Conservation (phyloP, 2,329 filamentous ascomycete genomes). For the Nothophoma quercina region DNA sequence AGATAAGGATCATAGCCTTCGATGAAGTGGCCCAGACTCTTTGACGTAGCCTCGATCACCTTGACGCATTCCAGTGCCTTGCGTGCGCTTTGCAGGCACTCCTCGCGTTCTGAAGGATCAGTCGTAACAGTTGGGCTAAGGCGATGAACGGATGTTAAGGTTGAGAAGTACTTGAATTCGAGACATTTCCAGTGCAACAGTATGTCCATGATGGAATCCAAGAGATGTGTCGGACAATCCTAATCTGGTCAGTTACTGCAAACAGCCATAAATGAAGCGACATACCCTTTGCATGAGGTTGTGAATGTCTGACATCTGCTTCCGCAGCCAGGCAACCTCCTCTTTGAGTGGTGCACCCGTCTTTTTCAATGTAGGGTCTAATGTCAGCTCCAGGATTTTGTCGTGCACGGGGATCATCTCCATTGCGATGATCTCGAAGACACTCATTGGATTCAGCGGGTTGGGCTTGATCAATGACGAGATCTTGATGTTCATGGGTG, state of each 20-base stretch:
- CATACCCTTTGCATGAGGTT: slow-evolving; percentile 33
- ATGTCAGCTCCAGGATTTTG: slow-evolving; percentile 36
- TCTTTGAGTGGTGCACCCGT: slow-evolving; percentile 22
- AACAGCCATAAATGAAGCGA: neutral
- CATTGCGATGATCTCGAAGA: slow-evolving; percentile 34
- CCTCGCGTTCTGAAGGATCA: slow-evolving; percentile 37
- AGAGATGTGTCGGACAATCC: slow-evolving; percentile 28
- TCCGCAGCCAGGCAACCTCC: slow-evolving; percentile 31
- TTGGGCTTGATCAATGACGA: slow-evolving; percentile 34
- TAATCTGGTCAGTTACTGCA: slow-evolving; percentile 14
- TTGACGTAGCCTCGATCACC: slow-evolving; percentile 33
- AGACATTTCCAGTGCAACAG: slow-evolving; percentile 43
- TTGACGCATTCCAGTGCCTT: slow-evolving; percentile 40
- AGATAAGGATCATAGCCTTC: slow-evolving; percentile 42
- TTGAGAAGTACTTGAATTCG: slow-evolving; percentile 46
- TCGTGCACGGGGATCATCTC: slow-evolving; percentile 41
- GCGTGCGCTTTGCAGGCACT: slow-evolving; percentile 42
- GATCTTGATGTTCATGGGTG: slow-evolving; percentile 34
- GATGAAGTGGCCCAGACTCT: slow-evolving; percentile 36
- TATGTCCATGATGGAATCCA: slow-evolving; percentile 30
- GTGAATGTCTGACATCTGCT: slow-evolving; percentile 34
- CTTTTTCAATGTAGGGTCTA: slow-evolving; percentile 24
- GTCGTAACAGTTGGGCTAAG: slow-evolving; percentile 42
- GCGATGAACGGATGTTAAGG: slow-evolving; percentile 41
- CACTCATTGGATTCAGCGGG: slow-evolving; percentile 33